Conservation (phyloP, 2,329 filamentous ascomycete genomes). For the Fusarium incarnatum region DNA sequence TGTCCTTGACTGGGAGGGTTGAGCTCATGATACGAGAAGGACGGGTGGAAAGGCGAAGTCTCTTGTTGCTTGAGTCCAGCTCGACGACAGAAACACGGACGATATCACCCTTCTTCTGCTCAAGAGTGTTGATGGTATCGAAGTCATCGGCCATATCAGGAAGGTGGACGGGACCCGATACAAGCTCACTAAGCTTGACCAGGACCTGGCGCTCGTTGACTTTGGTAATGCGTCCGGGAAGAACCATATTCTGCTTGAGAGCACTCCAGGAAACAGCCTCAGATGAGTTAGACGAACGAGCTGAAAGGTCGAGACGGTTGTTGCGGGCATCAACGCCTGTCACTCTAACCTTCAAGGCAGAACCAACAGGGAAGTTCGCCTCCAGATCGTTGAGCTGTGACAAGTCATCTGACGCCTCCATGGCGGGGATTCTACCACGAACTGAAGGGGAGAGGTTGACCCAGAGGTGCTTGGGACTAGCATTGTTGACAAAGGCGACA, state of each 20-base stretch:
- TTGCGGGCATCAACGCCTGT: conserved; percentile 77
- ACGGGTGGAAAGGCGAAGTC: conserved; percentile 81
- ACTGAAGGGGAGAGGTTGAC: conserved; percentile 90
- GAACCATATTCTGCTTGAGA: conserved; percentile 81
- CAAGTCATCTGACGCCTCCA: conserved; percentile 89
- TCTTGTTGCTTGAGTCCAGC: conserved; percentile 86
- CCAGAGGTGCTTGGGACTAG: conserved; percentile 84
- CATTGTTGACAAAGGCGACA: conserved; percentile 91
- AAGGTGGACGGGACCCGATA: conserved; percentile 84
- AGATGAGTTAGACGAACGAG: conserved; percentile 66
- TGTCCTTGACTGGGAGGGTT: conserved; percentile 81
- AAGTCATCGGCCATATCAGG: conserved; percentile 91
- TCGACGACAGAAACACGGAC: conserved; percentile 87
- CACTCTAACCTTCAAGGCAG: conserved; percentile 83
- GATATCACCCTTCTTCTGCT: conserved; percentile 85
- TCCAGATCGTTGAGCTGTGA: conserved; percentile 80
- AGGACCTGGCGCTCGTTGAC: conserved; percentile 84
- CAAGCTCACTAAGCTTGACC: conserved; percentile 82
- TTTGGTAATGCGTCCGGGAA: conserved; percentile 87
- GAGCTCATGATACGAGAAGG: conserved; percentile 92
- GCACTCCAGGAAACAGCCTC: conserved; percentile 73
- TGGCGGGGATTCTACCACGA: conserved; percentile 81
- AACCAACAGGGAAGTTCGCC: conserved; percentile 89
- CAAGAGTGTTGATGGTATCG: conserved; percentile 78
- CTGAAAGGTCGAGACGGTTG: conserved; percentile 85